Percentiles rank a stretch among this genome's conserved stretches.
Evolutionary conservation across 192 early-diverging fungal species (phyloP).

Genomic region (Entomortierella beljakovae): DNA sequence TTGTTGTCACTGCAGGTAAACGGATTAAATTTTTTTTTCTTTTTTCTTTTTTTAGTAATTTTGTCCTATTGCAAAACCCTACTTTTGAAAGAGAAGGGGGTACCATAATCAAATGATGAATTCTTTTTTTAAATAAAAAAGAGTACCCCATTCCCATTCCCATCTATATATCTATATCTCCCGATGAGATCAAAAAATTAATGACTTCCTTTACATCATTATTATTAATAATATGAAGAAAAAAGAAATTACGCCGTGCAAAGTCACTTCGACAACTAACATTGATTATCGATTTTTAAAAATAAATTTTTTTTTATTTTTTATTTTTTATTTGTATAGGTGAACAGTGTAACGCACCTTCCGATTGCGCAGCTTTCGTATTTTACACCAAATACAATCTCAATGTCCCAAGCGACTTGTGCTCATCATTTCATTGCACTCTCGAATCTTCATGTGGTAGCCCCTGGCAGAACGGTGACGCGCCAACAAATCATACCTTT

Average conservation of each 20-base stretch:
- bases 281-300: not conserved
- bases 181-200: no score
- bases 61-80: not conserved
- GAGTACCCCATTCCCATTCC: no score
- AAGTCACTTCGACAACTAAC: not conserved
- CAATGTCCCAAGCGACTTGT: conserved; percentile 41
- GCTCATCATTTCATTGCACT: conserved; percentile 67
- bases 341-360: conserved; percentile 59
- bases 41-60: not conserved
- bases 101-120: not conserved
- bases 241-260: not conserved
- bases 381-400: conserved; percentile 45
- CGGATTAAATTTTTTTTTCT: not conserved
- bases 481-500: conserved; percentile 54
- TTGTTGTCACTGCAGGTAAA: conserved; percentile 68
- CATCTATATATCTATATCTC: no score
- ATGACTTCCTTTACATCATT: not conserved
- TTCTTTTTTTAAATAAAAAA: no score
- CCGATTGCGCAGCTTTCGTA: conserved; percentile 68
- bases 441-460: conserved; percentile 71
- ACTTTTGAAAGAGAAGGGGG: not conserved
- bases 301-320: conserved; percentile 2
- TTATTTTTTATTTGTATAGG: conserved; percentile 20
- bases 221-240: not conserved
- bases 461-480: conserved; percentile 65